Conservation (phyloP, 108 stramenopile species). For the Cylindrotheca closterium region DNA sequence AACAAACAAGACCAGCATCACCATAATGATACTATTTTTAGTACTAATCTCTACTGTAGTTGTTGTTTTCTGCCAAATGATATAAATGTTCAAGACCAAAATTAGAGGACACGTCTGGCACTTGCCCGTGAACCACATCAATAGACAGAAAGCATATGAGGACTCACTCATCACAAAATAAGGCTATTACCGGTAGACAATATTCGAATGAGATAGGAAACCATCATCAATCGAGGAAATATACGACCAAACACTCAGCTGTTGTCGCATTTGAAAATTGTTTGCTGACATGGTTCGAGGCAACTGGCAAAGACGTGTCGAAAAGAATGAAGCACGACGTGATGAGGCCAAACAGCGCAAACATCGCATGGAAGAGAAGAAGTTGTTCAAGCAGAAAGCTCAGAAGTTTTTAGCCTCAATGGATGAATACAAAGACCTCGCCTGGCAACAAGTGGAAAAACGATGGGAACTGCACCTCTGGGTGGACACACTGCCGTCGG, state of each 20-base stretch:
- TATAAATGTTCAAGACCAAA: slow-evolving; percentile 2
- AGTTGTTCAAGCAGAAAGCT: slow-evolving; percentile 24
- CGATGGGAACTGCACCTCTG: slow-evolving; percentile 20
- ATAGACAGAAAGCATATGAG: background rate
- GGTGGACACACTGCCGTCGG: slow-evolving; percentile 20
- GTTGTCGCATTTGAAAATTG: too few relatives aligned
- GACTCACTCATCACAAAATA: too few relatives aligned
- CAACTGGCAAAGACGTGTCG: slow-evolving; percentile 32
- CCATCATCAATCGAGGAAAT: too few relatives aligned
- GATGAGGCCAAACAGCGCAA: slow-evolving; percentile 41
- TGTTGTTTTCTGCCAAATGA: background rate
- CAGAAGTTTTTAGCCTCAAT: slow-evolving; percentile 29
- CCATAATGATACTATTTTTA: background rate
- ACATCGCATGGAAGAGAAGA: slow-evolving; percentile 23
- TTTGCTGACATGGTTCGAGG: slow-evolving; percentile 33
- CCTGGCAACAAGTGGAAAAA: background rate
- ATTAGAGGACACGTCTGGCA: background rate
- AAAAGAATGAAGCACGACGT: slow-evolving; percentile 31
- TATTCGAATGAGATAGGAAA: too few relatives aligned
- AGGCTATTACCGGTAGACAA: too few relatives aligned
- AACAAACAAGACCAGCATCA: background rate
- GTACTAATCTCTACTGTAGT: background rate
- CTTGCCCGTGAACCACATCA: background rate
- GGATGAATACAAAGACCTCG: slow-evolving; percentile 15
- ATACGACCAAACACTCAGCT: too few relatives aligned